phyloP scores from a whole-genome alignment of 2,329 filamentous ascomycete species.

The Fusarium beomiforme region DNA sequence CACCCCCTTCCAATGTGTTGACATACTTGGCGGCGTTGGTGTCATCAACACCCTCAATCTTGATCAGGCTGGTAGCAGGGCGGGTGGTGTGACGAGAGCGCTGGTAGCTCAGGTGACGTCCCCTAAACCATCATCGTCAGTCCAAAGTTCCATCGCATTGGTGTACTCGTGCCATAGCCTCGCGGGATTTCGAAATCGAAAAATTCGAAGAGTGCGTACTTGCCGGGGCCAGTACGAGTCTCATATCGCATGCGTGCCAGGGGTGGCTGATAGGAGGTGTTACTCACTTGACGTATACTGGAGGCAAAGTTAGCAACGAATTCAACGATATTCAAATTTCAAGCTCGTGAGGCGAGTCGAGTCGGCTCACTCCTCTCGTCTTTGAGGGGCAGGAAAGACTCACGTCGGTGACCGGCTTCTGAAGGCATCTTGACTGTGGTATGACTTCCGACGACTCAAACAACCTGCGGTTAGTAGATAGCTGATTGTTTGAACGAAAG shows the following conservation, averaged over 20 bases:
- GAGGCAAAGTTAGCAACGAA: conserved; percentile 51
- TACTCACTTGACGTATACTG: conserved; percentile 92
- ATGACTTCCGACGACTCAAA: conserved; percentile 58
- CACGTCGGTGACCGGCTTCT: conserved; percentile 88
- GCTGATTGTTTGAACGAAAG: conserved; percentile 58
- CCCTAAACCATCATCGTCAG: conserved; percentile 66
- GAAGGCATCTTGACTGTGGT: conserved; percentile 82
- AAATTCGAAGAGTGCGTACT: conserved; percentile 29
- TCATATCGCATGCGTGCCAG: conserved; percentile 30
- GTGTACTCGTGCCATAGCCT: conserved; percentile 36
- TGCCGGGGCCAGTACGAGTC: conserved; percentile 13
- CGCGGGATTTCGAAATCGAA: conserved; percentile 39
- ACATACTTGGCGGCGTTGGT: conserved; percentile 86
- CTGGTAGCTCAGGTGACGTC: conserved; percentile 98
- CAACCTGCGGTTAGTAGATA: conserved; percentile 55
- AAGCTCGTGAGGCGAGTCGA: conserved; percentile 9
- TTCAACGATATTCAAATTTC: conserved; percentile 26
- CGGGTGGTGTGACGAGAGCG: conserved; percentile 92
- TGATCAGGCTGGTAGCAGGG: conserved; percentile 92
- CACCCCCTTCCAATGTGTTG: background rate
- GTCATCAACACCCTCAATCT: conserved; percentile 98
- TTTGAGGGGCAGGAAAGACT: conserved; percentile 57
- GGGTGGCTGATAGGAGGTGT: conserved; percentile 9
- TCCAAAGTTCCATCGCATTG: conserved; percentile 37
- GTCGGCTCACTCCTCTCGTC: conserved; percentile 17